Conservation (phyloP, 2,329 filamentous ascomycete species). For the Sarocladiaceae sp. region DNA sequence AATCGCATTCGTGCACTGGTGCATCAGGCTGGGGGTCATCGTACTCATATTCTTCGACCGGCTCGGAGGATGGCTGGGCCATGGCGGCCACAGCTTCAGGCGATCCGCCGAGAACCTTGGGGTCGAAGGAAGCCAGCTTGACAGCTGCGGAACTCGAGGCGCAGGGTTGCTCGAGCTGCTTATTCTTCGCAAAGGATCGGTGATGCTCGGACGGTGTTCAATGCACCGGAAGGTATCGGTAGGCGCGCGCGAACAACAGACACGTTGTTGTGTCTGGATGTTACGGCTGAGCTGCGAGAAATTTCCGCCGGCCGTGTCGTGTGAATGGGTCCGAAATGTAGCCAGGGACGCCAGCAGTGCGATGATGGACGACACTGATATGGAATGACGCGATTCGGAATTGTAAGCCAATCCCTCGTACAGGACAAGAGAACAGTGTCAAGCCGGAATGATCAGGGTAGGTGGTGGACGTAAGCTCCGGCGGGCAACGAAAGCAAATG, state of each 20-base stretch:
- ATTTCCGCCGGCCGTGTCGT: background rate
- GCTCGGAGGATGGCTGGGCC: constrained; percentile 63
- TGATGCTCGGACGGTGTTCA: background rate
- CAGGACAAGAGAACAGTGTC: background rate
- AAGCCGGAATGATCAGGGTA: background rate
- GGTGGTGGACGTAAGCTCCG: constrained; percentile 7
- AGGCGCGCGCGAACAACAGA: background rate
- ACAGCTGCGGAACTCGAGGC: constrained; percentile 25
- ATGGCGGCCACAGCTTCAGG: constrained; percentile 64
- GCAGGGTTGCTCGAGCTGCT: constrained; percentile 1
- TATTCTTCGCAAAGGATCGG: background rate
- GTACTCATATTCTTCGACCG: constrained; percentile 64
- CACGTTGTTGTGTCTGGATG: background rate
- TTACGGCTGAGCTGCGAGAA: constrained; percentile 3
- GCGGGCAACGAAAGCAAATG: background rate
- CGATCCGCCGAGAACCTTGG: constrained; percentile 57
- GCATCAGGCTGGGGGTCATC: constrained; percentile 23
- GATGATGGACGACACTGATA: background rate
- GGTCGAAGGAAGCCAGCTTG: constrained; percentile 61
- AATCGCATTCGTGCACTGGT: no score
- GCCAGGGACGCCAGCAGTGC: background rate
- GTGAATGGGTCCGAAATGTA: background rate
- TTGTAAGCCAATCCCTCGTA: no score
- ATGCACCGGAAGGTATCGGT: background rate
- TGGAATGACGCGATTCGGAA: background rate